Percentiles rank a stretch among this genome's conserved stretches.
Conservation (phyloP, 2,329 filamentous ascomycete genomes). For the Xylaria digitata region DNA sequence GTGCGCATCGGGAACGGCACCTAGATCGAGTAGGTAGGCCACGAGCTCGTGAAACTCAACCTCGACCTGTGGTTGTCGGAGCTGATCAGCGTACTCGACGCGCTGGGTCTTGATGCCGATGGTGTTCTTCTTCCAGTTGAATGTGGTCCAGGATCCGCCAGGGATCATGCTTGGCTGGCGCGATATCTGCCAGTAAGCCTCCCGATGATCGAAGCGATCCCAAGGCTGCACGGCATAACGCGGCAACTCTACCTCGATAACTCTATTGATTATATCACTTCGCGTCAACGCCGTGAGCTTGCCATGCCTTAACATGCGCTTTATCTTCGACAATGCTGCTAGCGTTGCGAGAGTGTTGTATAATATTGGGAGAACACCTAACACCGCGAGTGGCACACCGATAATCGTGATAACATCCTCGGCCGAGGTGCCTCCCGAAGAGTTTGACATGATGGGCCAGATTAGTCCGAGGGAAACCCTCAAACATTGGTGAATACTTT, state of each 20-base stretch:
- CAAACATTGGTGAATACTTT: not conserved
- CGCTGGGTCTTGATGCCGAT: slow-evolving; percentile 72
- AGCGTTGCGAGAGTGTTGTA: slow-evolving; percentile 73
- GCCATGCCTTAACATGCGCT: slow-evolving; percentile 66
- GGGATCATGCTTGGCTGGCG: slow-evolving; percentile 64
- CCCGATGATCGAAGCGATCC: slow-evolving; percentile 63
- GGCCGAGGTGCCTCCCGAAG: slow-evolving; percentile 38
- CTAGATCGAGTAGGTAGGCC: slow-evolving; percentile 71
- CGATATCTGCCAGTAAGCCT: slow-evolving; percentile 69
- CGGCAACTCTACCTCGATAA: slow-evolving; percentile 74
- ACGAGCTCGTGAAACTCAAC: slow-evolving; percentile 69
- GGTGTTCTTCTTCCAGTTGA: slow-evolving; percentile 72
- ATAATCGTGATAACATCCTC: slow-evolving; percentile 67
- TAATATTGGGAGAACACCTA: slow-evolving; percentile 72
- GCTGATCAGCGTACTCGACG: slow-evolving; percentile 70
- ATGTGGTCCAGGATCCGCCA: slow-evolving; percentile 72
- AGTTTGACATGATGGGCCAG: slow-evolving; percentile 28
- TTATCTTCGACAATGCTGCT: slow-evolving; percentile 69
- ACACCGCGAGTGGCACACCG: slow-evolving; percentile 67
- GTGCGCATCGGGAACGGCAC: slow-evolving; percentile 68
- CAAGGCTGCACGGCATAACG: slow-evolving; percentile 72
- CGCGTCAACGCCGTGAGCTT: slow-evolving; percentile 70
- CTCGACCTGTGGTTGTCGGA: slow-evolving; percentile 65
- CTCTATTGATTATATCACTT: slow-evolving; percentile 71
- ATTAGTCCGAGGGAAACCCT: slow-evolving; percentile 3